Evolutionary conservation across 2,329 filamentous ascomycete genomes (phyloP).

Genomic region (Davidsoniella virescens): DNA sequence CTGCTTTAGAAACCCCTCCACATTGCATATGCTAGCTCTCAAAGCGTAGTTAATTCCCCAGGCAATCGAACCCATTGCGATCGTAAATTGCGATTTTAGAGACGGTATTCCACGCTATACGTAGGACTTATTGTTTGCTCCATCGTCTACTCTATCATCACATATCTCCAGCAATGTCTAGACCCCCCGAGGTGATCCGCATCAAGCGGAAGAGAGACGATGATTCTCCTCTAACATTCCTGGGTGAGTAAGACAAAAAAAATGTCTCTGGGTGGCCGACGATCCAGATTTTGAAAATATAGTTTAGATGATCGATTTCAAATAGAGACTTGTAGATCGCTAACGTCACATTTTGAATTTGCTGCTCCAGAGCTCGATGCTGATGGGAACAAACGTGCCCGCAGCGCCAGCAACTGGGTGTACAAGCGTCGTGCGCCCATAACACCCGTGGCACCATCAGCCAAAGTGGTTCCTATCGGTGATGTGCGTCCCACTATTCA

Average conservation of each 20-base stretch:
- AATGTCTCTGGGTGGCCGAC: neutral
- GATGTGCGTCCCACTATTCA: slow-evolving; percentile 29
- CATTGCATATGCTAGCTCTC: no score
- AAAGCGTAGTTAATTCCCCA: no score
- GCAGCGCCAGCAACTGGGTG: slow-evolving; percentile 34
- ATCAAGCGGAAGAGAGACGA: slow-evolving; percentile 45
- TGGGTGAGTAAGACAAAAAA: slow-evolving; percentile 24
- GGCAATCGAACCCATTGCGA: no score
- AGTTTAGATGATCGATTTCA: no score
- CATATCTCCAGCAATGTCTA: slow-evolving; percentile 27
- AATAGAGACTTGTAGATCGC: neutral
- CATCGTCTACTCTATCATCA: neutral
- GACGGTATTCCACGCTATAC: no score
- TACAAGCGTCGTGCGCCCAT: slow-evolving; percentile 34
- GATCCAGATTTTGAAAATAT: neutral
- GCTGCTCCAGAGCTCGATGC: slow-evolving; percentile 31
- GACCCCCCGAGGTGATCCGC: slow-evolving; percentile 41
- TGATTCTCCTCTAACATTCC: slow-evolving; percentile 36
- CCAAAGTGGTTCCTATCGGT: slow-evolving; percentile 9
- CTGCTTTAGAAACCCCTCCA: no score
- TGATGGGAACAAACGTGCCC: slow-evolving; percentile 33
- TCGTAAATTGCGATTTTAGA: no score
- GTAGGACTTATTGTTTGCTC: no score
- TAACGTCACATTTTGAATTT: slow-evolving; percentile 3
- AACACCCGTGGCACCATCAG: slow-evolving; percentile 15